Conservation (phyloP, 176 grass and related monocot species). For the Puccinellia tenuiflora region DNA sequence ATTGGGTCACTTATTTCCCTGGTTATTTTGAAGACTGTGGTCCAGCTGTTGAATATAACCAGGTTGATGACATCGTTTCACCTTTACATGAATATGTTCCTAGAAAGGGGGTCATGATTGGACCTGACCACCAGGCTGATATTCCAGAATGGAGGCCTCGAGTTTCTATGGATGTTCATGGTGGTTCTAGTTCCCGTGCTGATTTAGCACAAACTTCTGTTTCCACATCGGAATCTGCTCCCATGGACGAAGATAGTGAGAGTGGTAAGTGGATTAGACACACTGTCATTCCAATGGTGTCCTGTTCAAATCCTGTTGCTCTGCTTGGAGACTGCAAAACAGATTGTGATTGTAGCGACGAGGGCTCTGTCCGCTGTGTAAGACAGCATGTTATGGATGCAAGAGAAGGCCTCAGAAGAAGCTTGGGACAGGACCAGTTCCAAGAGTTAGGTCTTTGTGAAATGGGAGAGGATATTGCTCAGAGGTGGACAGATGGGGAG, state of each 20-base stretch:
- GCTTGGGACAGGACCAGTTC: slow-evolving; percentile 54
- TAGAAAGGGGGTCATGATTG: slow-evolving; percentile 59
- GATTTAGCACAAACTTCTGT: slow-evolving; percentile 11
- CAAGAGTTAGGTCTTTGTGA: slow-evolving; percentile 55
- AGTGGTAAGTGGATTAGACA: slow-evolving; percentile 53
- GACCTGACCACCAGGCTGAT: slow-evolving; percentile 66
- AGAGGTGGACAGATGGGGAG: slow-evolving; percentile 71
- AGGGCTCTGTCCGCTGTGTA: slow-evolving; percentile 64
- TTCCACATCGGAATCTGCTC: slow-evolving; percentile 21
- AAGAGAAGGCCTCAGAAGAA: slow-evolving; percentile 50
- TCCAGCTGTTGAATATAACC: slow-evolving; percentile 16
- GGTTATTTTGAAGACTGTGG: slow-evolving; percentile 44
- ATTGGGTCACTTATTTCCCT: slow-evolving; percentile 50
- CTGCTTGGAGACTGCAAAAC: slow-evolving; percentile 19
- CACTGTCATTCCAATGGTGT: slow-evolving; percentile 37
- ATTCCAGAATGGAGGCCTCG: slow-evolving; percentile 59
- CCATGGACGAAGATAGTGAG: slow-evolving; percentile 24
- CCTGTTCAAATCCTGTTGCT: slow-evolving; percentile 19
- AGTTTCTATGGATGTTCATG: not conserved
- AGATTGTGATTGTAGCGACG: slow-evolving; percentile 56
- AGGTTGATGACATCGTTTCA: slow-evolving; percentile 28
- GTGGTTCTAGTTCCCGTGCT: slow-evolving; percentile 18
- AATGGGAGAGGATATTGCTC: slow-evolving; percentile 71
- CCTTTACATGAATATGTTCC: slow-evolving; percentile 35
- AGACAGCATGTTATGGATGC: slow-evolving; percentile 61